Evolutionary conservation across 2,329 filamentous ascomycete species (phyloP), one percentile per base, ranked within the genome.

Genomic region (Xylaria multiplex): DNA sequence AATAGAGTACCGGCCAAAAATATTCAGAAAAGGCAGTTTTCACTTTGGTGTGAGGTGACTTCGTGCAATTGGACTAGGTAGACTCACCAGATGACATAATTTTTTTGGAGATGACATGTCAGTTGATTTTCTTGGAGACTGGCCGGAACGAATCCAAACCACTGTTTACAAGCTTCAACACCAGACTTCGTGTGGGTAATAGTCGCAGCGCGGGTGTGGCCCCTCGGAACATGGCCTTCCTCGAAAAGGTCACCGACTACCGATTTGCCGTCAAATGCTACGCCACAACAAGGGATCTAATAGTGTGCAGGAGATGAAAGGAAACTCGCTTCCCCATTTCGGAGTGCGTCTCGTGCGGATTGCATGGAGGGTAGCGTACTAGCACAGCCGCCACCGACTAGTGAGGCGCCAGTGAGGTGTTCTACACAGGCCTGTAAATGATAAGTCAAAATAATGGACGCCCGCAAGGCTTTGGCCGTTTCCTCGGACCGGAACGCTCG

Each of bases 41-140:
- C 8, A 8, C 9, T 43, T 30, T 45, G 55, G 55, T 67, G 64
- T 46, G 52, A 60, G 48, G 55, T 58, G 13, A 16, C 22, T 40
- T 14, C 22, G 27, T 55, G 50, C 14, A 56, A 69, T 67, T 65
- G 64, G 67, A 24, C 45, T 46, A 27, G 40, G 32, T 24, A 14
- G 48, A 58, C 57, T 59, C 50, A 57, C 53, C 59, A 11, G 19
- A 59, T 59, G 55, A 58, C 56, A 61, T 14, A 40, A 40, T 14
- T 32, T 50, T 32, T 50, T 65, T 62, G 54, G 64, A 62, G 62
- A 42, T 43, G 32, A 24, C 52, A 57, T 48, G 22, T 53, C 49
- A 43, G 45, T 45, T 45, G 32, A 14, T 5, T 54, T 22, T 48
- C 30, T 40, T 60, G 40, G 50, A 46, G 37, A 14, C 42, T 40